phyloP scores from a whole-genome alignment of 2,329 filamentous ascomycete species.

The Coccinonectria pachysandricola region DNA sequence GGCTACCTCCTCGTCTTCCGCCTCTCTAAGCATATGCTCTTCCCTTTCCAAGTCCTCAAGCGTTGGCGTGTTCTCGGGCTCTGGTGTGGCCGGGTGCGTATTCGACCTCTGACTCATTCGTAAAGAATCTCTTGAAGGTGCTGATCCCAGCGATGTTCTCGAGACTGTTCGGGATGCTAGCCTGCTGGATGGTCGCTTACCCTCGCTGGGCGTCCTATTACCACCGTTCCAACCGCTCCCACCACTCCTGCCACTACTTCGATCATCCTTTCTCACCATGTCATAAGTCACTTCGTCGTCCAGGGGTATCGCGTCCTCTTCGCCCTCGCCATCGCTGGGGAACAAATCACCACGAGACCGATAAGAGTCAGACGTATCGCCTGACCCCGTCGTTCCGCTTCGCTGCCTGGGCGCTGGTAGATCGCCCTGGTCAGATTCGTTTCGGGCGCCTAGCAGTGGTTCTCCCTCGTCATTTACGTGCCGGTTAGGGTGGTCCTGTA shows the following conservation, averaged over 20 bases:
- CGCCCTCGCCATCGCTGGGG: slow-evolving; percentile 73
- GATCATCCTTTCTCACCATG: slow-evolving; percentile 67
- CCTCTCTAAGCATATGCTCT: slow-evolving; percentile 38
- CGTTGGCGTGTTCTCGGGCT: slow-evolving; percentile 32
- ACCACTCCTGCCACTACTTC: slow-evolving; percentile 50
- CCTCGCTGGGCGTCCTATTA: slow-evolving; percentile 35
- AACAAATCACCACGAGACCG: slow-evolving; percentile 85
- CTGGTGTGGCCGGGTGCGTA: slow-evolving; percentile 25
- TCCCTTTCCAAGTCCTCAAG: slow-evolving; percentile 43
- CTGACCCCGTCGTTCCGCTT: slow-evolving; percentile 70
- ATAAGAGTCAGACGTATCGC: slow-evolving; percentile 73
- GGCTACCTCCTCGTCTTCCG: slow-evolving; percentile 44
- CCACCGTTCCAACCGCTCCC: slow-evolving; percentile 33
- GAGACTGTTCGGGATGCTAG: slow-evolving; percentile 43
- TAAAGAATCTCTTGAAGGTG: slow-evolving; percentile 24
- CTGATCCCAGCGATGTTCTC: slow-evolving; percentile 45
- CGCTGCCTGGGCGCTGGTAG: slow-evolving; percentile 38
- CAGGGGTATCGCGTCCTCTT: slow-evolving; percentile 86
- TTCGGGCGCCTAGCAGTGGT: slow-evolving; percentile 48
- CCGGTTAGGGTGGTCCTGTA: slow-evolving; percentile 72
- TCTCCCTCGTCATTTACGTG: slow-evolving; percentile 49
- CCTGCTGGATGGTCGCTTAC: slow-evolving; percentile 36
- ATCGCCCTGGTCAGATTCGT: slow-evolving; percentile 21
- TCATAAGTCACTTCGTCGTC: slow-evolving; percentile 87
- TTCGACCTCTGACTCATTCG: slow-evolving; percentile 15